phyloP scores from a whole-genome alignment of 176 grass and related monocot genomes.

The Typha latifolia region DNA sequence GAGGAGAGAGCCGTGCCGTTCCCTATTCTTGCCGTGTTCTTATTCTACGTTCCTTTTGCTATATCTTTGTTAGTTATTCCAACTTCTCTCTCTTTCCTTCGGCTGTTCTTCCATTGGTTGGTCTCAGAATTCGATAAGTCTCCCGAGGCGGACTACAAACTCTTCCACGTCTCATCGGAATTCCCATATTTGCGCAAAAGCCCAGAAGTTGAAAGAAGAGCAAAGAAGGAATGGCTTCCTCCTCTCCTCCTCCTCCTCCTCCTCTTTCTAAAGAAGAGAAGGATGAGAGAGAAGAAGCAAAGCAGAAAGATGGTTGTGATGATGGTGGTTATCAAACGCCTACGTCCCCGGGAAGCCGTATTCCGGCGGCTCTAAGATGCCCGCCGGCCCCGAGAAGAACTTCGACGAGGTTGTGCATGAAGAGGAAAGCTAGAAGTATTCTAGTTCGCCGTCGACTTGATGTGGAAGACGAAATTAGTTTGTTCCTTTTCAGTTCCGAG shows the following conservation, averaged over 20 bases:
- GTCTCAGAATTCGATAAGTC: too few species aligned
- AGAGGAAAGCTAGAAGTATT: background rate
- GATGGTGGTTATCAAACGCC: constrained; percentile 18
- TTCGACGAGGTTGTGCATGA: background rate
- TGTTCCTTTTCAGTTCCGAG: background rate
- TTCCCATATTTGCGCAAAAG: background rate
- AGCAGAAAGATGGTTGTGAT: background rate
- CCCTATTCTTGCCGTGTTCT: too few species aligned
- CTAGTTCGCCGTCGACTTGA: background rate
- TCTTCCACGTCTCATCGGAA: background rate
- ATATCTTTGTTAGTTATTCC: too few species aligned
- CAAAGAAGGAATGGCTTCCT: background rate
- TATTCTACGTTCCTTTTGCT: too few species aligned
- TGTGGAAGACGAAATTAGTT: background rate
- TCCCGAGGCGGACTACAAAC: too few species aligned
- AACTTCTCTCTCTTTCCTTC: too few species aligned
- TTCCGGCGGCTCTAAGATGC: background rate
- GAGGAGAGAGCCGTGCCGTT: too few species aligned
- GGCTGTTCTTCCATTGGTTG: too few species aligned
- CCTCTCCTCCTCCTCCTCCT: background rate
- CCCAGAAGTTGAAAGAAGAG: background rate
- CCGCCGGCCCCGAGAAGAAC: background rate
- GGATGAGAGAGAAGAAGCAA: background rate
- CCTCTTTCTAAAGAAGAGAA: background rate
- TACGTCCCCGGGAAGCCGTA: constrained; percentile 14